Percentiles rank a stretch among this genome's conserved stretches.
phyloP scores from a whole-genome alignment of 306 rosid species.

The Trifolium repens region DNA sequence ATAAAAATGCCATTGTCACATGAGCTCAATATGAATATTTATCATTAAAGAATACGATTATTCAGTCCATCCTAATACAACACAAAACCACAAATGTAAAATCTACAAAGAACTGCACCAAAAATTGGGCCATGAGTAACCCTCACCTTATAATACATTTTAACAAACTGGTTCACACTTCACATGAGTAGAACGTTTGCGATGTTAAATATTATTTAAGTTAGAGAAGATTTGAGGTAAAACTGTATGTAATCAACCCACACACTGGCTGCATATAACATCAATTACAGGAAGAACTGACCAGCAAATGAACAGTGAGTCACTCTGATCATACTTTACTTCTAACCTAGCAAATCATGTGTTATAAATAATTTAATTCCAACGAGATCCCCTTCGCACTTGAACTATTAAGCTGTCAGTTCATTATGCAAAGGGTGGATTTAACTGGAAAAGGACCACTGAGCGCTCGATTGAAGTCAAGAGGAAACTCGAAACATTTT shows the following conservation, averaged over 20 bases:
- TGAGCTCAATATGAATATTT: background rate
- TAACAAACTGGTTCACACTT: background rate
- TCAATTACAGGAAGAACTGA: background rate
- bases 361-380: constrained; percentile 18
- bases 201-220: background rate
- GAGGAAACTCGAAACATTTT: background rate
- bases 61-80: constrained; percentile 1
- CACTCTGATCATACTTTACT: background rate
- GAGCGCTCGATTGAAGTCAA: background rate
- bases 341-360: background rate
- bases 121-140: background rate
- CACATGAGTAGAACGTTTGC: background rate
- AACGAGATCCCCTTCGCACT: background rate
- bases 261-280: background rate
- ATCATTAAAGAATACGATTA: background rate
- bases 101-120: background rate
- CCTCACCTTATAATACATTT: background rate
- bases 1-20: background rate
- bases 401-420: background rate
- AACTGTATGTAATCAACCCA: background rate
- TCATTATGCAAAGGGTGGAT: background rate
- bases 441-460: background rate
- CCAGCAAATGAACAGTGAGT: background rate
- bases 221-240: constrained; percentile 7
- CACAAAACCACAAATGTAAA: background rate